Conservation (phyloP, 805 yeast species). For the Jamesozyma piceae region DNA sequence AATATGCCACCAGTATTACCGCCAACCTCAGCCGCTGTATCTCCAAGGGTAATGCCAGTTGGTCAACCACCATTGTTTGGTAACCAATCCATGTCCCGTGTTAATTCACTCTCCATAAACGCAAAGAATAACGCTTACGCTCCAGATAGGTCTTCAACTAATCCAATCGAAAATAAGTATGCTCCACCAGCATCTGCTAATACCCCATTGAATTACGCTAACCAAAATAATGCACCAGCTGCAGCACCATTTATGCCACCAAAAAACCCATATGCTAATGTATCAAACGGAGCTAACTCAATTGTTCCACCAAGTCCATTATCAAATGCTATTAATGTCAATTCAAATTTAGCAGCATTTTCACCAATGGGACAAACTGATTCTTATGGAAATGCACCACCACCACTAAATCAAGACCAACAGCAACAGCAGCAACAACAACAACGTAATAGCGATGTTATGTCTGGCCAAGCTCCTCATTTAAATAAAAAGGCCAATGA, state of each 20-base stretch:
- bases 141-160: conserved; percentile 2
- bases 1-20: background rate
- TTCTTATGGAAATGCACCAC: conserved; percentile 19
- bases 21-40: background rate
- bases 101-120: conserved; percentile 10
- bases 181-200: conserved; percentile 9
- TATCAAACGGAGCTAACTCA: background rate
- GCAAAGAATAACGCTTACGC: background rate
- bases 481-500: conserved; percentile 30
- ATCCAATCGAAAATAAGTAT: conserved; percentile 25
- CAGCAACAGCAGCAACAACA: conserved; percentile 4
- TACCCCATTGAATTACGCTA: background rate
- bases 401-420: conserved; percentile 17
- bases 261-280: background rate
- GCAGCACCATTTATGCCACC: background rate
- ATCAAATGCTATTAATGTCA: conserved; percentile 8
- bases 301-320: background rate
- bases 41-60: background rate
- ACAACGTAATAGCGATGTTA: conserved; percentile 13
- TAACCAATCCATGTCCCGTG: background rate
- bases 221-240: background rate
- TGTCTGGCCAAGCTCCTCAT: conserved; percentile 31
- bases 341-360: conserved; percentile 8
- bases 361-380: conserved; percentile 5
- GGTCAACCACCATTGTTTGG: background rate